phyloP scores from a whole-genome alignment of 1,284 basidiomycete species.

The Apiotrichum gamsii region DNA sequence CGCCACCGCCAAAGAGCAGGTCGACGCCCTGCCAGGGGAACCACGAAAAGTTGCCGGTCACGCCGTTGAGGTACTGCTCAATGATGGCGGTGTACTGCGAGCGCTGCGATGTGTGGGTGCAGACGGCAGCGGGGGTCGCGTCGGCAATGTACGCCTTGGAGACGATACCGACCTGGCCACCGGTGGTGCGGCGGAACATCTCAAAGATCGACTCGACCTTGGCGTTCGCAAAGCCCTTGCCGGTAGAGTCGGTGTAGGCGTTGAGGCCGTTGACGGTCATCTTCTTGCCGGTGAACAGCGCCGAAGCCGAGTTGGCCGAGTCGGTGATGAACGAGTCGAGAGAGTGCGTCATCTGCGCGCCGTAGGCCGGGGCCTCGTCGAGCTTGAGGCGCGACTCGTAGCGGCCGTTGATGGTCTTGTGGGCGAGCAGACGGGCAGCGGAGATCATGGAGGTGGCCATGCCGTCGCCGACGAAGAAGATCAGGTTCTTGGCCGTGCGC shows the following conservation, averaged over 20 bases:
- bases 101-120: constrained; percentile 43
- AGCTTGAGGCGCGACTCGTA: constrained; percentile 42
- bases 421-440: constrained; percentile 47
- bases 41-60: constrained; percentile 45
- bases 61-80: constrained; percentile 45
- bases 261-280: constrained; percentile 49
- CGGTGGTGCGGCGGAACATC: constrained; percentile 38
- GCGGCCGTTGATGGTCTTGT: constrained; percentile 50
- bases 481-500: constrained; percentile 45
- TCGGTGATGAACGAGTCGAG: constrained; percentile 47
- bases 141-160: constrained; percentile 49
- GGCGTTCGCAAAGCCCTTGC: constrained; percentile 39
- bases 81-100: constrained; percentile 41
- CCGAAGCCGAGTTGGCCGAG: constrained; percentile 50
- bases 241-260: constrained; percentile 37
- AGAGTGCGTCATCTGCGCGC: constrained; percentile 38
- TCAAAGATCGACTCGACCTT: constrained; percentile 46
- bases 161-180: constrained; percentile 47
- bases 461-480: constrained; percentile 47
- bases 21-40: constrained; percentile 44
- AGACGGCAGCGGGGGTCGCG: constrained; percentile 47
- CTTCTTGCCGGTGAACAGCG: constrained; percentile 46
- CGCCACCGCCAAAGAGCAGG: constrained; percentile 45
- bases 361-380: constrained; percentile 38
- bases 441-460: constrained; percentile 43